Conservation (phyloP, 495 filamentous ascomycete genomes). For the Pseudoneurospora amorphoporcata region DNA sequence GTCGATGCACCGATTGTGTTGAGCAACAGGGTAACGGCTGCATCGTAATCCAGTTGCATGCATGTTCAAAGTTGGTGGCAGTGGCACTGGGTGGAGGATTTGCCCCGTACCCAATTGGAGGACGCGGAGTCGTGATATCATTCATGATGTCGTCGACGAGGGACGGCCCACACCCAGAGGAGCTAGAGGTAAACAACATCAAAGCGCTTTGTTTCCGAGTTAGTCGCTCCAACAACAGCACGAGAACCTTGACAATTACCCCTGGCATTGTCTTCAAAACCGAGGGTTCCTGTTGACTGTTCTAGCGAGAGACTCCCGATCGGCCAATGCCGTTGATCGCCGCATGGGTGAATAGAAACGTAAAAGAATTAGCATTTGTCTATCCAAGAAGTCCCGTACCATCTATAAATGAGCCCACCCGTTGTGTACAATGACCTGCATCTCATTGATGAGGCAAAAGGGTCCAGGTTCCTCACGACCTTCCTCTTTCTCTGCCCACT, state of each 20-base stretch:
- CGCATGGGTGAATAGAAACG: not conserved
- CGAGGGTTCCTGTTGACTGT: not conserved
- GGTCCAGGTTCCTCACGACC: conserved; percentile 42
- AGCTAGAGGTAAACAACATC: not conserved
- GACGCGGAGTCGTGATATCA: not conserved
- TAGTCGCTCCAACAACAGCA: not conserved
- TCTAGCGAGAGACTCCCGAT: not conserved
- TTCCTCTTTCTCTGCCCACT: conserved; percentile 32
- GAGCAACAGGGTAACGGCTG: not conserved
- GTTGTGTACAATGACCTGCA: conserved; percentile 66
- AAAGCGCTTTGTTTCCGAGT: not conserved
- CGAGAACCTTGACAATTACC: not conserved
- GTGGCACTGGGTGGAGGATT: not conserved
- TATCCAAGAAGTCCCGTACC: not conserved
- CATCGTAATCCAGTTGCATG: not conserved
- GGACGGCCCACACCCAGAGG: not conserved
- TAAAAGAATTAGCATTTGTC: not conserved
- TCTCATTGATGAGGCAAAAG: conserved; percentile 70
- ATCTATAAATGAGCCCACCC: conserved; percentile 66
- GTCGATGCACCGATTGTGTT: not conserved
- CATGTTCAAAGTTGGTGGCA: not conserved
- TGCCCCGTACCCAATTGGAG: not conserved
- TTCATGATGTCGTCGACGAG: not conserved
- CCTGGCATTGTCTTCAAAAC: not conserved
- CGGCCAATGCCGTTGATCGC: not conserved